Base-by-base conservation (phyloP, 2,329 filamentous ascomycete species). In the Rutstroemia sp. region DNA sequence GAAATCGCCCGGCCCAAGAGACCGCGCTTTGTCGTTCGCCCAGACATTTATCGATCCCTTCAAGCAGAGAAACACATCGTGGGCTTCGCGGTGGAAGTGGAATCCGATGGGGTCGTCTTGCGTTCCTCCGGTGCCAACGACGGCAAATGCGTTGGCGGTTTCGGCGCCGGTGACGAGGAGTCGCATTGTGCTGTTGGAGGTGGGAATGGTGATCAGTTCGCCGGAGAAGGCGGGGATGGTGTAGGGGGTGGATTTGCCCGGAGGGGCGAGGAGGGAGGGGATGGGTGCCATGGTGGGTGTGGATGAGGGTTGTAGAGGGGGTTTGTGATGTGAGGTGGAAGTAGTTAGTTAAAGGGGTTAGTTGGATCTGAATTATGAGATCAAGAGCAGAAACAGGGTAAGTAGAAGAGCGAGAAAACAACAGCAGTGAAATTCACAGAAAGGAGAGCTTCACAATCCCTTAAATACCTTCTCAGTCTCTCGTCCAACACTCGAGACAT, bases 21-120 rank as follows among this genome's bases (percentile, higher is more conserved):
- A 75, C 19, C 78, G 70, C 56, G 77, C 80, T 61, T 78, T 72
- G 48, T 81, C 77, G n/a, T 76, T 76, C n/a, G 76, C 79, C 77
- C 78, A 83, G 5, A 83, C 67, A 60, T 81, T 82, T 59, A 82
- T 62, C 54, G 67, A 75, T 0, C 80, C 80, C 64, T 82, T 80
- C 3, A 77, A 73, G 17, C 78, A 76, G 2, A 82, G 68, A 61
- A 82, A 83, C 4, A 82, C 75, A 63, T 82, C 80, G 61, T 82
- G 80, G 0, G 79, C 76, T 51, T 81, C 73, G 34, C 73, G 72
- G 61, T 83, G 80, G 61, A 75, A 81, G 65, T 83, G 80, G 61
- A 82, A 83, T 0, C 79, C 80, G 2, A 66, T 65, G 7, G 64
- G 62, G 16, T 63, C 57, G 37, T 65, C 63, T 41, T 58, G 61